These are phyloP conservation scores for Tulasnella sp. DNA, from an alignment of 768 basidiomycete genomes.

Conservation along the genomic window DNA sequence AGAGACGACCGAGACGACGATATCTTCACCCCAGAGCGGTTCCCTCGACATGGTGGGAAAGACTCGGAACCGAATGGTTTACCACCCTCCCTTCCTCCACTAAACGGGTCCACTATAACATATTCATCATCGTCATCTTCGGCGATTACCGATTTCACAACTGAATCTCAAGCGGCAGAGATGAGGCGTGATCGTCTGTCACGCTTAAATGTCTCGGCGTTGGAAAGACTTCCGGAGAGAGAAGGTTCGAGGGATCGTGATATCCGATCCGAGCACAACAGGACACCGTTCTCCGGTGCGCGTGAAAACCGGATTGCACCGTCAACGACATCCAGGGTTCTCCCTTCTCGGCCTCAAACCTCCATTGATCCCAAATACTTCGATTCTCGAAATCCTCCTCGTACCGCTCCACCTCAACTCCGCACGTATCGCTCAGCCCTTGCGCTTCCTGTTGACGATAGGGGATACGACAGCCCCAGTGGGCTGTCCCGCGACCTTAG, in stretches of 20 bases:
- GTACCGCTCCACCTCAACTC: constrained; percentile 27
- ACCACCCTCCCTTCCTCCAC: background rate
- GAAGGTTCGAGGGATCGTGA: background rate
- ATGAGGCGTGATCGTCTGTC: constrained; percentile 10
- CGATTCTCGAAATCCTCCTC: constrained; percentile 25
- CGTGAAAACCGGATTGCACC: background rate
- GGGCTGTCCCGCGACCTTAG: too few species aligned
- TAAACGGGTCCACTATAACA: background rate
- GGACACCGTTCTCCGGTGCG: background rate
- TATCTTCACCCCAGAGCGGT: constrained; percentile 19
- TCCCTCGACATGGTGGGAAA: constrained; percentile 20
- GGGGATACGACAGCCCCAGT: too few species aligned
- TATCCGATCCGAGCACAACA: background rate
- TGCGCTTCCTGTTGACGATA: too few species aligned
- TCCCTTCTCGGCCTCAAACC: constrained; percentile 22
- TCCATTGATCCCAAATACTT: constrained; percentile 29
- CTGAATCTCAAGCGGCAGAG: background rate
- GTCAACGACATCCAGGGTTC: background rate
- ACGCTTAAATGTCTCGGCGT: too few species aligned
- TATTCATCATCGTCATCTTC: constrained; percentile 2
- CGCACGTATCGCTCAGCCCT: background rate
- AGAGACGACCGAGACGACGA: constrained; percentile 2
- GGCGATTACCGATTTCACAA: constrained; percentile 1
- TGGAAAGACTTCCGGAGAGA: background rate
- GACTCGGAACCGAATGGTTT: constrained; percentile 21